A percentile compares a stretch with the other conserved stretches of the same genome.
Conservation (phyloP, 208 protist species). For the Lotmaria passim region DNA sequence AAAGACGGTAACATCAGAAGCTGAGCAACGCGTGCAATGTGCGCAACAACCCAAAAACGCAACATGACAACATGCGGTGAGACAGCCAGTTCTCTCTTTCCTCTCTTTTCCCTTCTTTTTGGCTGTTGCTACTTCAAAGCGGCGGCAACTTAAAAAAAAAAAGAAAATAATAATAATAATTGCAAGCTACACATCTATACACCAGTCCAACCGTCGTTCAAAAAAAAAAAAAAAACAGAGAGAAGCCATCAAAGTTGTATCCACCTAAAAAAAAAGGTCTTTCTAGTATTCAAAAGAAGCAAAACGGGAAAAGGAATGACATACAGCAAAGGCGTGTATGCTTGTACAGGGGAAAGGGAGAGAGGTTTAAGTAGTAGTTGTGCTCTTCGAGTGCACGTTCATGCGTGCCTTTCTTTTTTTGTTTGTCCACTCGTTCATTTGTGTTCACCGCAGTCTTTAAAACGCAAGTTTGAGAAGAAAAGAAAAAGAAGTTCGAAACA, state of each 20-base stretch:
- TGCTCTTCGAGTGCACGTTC: not conserved
- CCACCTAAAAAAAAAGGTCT: no score
- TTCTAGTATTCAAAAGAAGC: not conserved
- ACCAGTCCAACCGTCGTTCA: not conserved
- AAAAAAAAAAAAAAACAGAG: not conserved
- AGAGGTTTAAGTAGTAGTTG: not conserved
- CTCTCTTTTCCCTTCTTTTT: not conserved
- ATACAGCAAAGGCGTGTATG: not conserved
- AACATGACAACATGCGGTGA: no score
- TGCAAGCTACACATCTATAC: not conserved
- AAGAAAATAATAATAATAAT: not conserved
- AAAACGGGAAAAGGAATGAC: no score
- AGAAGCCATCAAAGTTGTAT: no score
- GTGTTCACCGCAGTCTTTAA: no score
- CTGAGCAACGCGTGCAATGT: no score
- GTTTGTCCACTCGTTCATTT: no score
- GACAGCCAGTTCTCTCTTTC: not conserved
- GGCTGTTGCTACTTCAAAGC: no score
- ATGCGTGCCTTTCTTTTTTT: not conserved
- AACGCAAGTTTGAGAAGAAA: no score
- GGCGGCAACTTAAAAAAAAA: not conserved
- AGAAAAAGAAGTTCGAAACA: no score
- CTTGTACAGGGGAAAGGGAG: not conserved
- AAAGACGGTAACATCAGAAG: no score
- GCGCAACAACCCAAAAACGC: no score